These are phyloP conservation scores for Evansstolkia leycettana DNA, from an alignment of 495 filamentous ascomycete species.

Conservation along the genomic window DNA sequence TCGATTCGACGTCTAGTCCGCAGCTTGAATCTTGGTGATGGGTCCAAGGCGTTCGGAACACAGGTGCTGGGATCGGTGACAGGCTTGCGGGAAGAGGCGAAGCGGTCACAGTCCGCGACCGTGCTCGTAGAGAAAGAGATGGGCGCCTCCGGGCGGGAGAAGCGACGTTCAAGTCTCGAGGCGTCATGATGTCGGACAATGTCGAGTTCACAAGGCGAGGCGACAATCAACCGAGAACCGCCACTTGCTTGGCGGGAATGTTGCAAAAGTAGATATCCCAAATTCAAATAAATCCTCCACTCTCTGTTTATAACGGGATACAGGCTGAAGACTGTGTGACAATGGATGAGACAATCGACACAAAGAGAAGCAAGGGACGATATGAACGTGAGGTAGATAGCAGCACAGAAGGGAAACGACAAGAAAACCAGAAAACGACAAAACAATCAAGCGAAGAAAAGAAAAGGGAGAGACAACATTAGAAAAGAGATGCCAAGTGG, in stretches of 20 bases:
- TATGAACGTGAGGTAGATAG: neutral
- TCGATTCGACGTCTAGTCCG: conserved; percentile 8
- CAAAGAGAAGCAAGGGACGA: conserved; percentile 1
- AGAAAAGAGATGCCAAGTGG: no score
- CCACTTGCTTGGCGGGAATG: neutral
- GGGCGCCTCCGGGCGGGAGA: conserved; percentile 22
- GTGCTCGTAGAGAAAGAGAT: conserved; percentile 22
- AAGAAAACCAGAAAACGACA: no score
- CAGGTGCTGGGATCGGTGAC: neutral
- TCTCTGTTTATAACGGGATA: no score
- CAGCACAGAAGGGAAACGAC: no score
- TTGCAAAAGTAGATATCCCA: no score
- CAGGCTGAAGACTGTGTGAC: neutral
- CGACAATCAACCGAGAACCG: no score
- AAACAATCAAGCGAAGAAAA: no score
- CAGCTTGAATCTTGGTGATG: neutral
- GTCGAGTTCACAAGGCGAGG: no score
- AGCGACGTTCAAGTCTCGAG: conserved; percentile 15
- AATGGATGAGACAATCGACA: conserved; percentile 1
- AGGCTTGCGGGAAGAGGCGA: neutral
- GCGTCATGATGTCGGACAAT: conserved; percentile 19
- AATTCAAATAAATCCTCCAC: no score
- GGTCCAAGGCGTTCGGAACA: neutral
- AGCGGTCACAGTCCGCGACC: conserved; percentile 21
- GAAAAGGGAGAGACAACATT: no score